Evolutionary conservation across 2,329 filamentous ascomycete species (phyloP), one percentile per base, ranked within the genome.

Genomic region (Helicocarpus griseus): DNA sequence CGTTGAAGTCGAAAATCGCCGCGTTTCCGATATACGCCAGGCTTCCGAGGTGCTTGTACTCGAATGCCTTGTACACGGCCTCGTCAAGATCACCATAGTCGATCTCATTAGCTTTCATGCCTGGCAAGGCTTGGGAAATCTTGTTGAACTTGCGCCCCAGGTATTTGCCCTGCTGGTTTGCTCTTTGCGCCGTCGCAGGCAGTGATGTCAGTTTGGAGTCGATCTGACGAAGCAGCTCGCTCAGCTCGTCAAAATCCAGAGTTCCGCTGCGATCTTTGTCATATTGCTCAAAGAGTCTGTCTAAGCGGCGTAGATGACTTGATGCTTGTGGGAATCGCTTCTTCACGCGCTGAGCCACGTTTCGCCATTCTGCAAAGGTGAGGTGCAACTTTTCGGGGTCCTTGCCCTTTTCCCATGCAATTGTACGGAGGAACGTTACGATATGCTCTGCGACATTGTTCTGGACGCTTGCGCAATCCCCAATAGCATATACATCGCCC

Each of bases 11-110:
- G 62, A 98, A 98, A 38, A 98, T 84, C 4, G 93, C 93, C 6
- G 89, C 90, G 67, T 98, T 98, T 41, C 94, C 94, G 58, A 98
- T 83, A 63, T 98, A 98, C 5, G 94, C 93, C 61, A 98, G 71
- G 59, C 83, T 93, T 21, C 94, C 93, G 21, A 98, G 78, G 65
- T 98, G 91, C 62, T 78, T 84, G 69, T 98, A 98, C 68, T 94
- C 86, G 64, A 98, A 98, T 0, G 93, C 87, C 68, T 87, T 91
- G 75, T 95, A 97, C 11, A 93, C 83, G 1, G 89, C 86, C 43
- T 91, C 87, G 63, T 98, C 94, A 5, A 97, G 71, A 64, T 97
- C 91, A 19, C 90, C 91, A 60, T 96, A 87, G 53, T 84, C 76
- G 39, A 97, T 80, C 49, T 94, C 82, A 62, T 97, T 97, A 48